Evolutionary conservation across 768 basidiomycete genomes (phyloP), one percentile per base, ranked within the genome.

Genomic region (Xerocomellus amylosporus): DNA sequence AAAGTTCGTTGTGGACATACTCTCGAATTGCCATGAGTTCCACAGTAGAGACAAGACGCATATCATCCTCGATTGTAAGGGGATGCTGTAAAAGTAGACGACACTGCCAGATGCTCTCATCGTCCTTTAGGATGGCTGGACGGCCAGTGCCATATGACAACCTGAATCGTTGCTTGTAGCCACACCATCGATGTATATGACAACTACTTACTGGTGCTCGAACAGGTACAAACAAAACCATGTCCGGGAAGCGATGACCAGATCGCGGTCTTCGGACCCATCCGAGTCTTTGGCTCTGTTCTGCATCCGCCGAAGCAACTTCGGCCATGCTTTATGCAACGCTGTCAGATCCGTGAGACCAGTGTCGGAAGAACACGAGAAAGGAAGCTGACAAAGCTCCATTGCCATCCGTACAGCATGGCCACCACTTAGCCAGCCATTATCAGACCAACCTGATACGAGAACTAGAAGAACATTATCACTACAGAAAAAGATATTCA

Each of bases 371-470:
- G 42, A 34, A 37, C 14, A 42, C 26, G 15, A 51, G 36, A 58
- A 30, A 57, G 33, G 9, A 24, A 49, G 71, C 85, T 68, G 66
- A 90, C 91, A 93, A 49, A 95, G 76, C 66, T 98, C 95, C 79
- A 97, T 85, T 38, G 92, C 94, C 91, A 98, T 94, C 47, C 94
- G 82, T 9, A 97, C 93, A n/a, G 95, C 95, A 72, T 97, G 95
- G 10, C 91, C 93, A 10, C 92, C 90, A 60, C 88, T 93, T 34
- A 97, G 70, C 93, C 93, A 95, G n/a, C 92, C 92, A 63, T 92
- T 92, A 61, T 95, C 92, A 17, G 91, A 93, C 88, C 93, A 98
- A 6, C 93, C 93, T 34, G 94, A 89, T 19, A 96, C 85, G 47
- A 97, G 78, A 54, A 95, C 91, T 94, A 54, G 20, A 44, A 52